A percentile compares a stretch with the other conserved stretches of the same genome.
Conservation (phyloP, 2,329 filamentous ascomycete species). For the Cordyceps pruinosa region DNA sequence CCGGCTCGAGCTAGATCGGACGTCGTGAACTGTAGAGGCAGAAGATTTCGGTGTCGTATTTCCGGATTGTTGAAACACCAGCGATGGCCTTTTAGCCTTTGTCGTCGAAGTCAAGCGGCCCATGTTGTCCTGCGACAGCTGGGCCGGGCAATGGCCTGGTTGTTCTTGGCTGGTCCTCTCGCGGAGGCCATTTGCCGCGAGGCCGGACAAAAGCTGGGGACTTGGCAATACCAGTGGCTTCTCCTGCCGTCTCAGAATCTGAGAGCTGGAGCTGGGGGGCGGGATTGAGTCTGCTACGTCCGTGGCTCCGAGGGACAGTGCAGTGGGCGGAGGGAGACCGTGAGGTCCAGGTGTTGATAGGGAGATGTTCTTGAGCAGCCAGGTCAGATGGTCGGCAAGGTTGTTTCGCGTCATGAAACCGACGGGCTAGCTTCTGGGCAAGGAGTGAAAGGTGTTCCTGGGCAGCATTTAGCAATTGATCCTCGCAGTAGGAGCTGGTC, state of each 20-base stretch:
- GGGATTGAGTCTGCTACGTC: not conserved
- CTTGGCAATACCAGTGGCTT: not conserved
- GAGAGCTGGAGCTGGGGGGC: not conserved
- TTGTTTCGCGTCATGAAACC: conserved; percentile 58
- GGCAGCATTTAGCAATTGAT: not conserved
- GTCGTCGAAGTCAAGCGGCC: conserved; percentile 36
- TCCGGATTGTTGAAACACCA: conserved; percentile 36
- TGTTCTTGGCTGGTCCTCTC: not conserved
- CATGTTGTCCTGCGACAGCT: conserved; percentile 31
- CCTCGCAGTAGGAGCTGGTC: not conserved
- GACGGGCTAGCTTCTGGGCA: conserved; percentile 15
- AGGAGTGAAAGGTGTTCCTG: not conserved
- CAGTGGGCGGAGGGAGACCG: conserved; percentile 28
- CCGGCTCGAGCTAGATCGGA: not conserved
- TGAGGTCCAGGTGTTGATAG: conserved; percentile 33
- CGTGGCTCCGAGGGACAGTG: conserved; percentile 16
- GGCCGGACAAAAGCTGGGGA: not conserved
- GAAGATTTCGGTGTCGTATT: conserved; percentile 32
- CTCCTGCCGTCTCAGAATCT: not conserved
- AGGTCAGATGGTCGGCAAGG: conserved; percentile 49
- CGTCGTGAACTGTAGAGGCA: not conserved
- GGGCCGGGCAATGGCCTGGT: not conserved
- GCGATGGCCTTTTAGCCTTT: conserved; percentile 38
- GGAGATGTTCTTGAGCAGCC: conserved; percentile 45
- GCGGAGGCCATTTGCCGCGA: not conserved